Base-by-base conservation (phyloP, 2,329 filamentous ascomycete genomes). In the Fusarium keratoplasticum region DNA sequence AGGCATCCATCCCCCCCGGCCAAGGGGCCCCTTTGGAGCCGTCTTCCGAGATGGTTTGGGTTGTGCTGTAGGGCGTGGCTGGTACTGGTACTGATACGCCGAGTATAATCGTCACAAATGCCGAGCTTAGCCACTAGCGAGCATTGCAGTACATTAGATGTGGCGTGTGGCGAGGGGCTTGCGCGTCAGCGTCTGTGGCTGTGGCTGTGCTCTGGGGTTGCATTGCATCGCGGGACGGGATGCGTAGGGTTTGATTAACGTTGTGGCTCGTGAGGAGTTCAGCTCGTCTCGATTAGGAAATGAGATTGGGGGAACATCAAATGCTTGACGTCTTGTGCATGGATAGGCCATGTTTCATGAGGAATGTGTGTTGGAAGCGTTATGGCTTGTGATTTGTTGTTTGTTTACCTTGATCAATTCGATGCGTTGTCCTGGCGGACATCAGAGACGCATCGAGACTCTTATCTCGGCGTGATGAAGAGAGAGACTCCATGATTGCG, bases 141-240 rank as follows among this genome's bases (percentile, higher is more conserved):
- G 13, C 20, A 11, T n/a, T 35, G 14, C 33, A 20, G 20, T 14
- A 14, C 58, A 29, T 50, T 18, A 29, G 25, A 31, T 52, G 47
- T 31, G 47, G 47, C 47, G 27, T 77, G 77, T 79, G 77, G 77
- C 77, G 67, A 79, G 71, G 71, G 76, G 77, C 75, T 79, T 79
- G 77, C 77, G 77, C 69, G 76, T 78, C 66, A 58, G 42, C 38
- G 14, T 31, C 52, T 67, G 64, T 72, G 59, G 69, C 61, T 70
- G 36, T 66, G 42, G 35, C 22, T 42, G 13, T 36, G 33, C 55
- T 57, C 20, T 61, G 36, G 54, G 71, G 71, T 61, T 55, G 63
- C 69, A 63, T 64, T 7, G 35, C 35, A 36, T 36, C 65, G 38
- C 27, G 38, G 47, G 42, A 67, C 52, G 61, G 35, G 61, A 52